These are phyloP conservation scores for Gynochthodes officinalis DNA, from an alignment of 257 asterid genomes.

Conservation along the genomic window DNA sequence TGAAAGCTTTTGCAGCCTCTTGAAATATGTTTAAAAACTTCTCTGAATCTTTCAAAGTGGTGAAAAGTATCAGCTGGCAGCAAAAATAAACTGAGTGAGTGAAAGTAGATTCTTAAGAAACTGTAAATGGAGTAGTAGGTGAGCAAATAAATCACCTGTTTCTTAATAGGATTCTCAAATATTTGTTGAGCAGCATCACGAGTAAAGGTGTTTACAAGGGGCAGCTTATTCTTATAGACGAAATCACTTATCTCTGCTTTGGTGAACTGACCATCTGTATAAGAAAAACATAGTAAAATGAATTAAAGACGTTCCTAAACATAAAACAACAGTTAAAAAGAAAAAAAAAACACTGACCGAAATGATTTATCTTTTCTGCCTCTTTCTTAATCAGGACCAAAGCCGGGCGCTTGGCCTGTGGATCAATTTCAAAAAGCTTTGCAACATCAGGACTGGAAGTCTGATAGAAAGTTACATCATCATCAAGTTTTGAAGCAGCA, in stretches of 20 bases:
- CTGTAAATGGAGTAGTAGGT: not conserved
- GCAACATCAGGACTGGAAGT: conserved; percentile 68
- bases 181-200: conserved; percentile 67
- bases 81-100: conserved; percentile 14
- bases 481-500: conserved; percentile 79
- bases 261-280: conserved; percentile 66
- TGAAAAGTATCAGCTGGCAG: conserved; percentile 76
- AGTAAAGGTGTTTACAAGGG: conserved; percentile 73
- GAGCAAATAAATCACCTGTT: conserved; percentile 51
- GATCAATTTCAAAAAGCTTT: conserved; percentile 74
- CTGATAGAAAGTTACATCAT: conserved; percentile 83
- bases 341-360: no score
- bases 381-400: conserved; percentile 78
- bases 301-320: not conserved
- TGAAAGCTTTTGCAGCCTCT: conserved; percentile 85
- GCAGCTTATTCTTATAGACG: conserved; percentile 75
- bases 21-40: conserved; percentile 55
- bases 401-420: conserved; percentile 75
- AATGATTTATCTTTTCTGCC: conserved; percentile 70
- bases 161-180: conserved; percentile 93
- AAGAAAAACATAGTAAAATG: conserved; percentile 4
- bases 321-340: conserved; percentile 6
- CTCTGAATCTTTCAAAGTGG: conserved; percentile 58
- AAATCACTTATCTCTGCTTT: conserved; percentile 77
- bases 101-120: conserved; percentile 6